Evolutionary conservation across 2,329 filamentous ascomycete species (phyloP), one percentile per base, ranked within the genome.

Genomic region (Elsinoe fawcettii): DNA sequence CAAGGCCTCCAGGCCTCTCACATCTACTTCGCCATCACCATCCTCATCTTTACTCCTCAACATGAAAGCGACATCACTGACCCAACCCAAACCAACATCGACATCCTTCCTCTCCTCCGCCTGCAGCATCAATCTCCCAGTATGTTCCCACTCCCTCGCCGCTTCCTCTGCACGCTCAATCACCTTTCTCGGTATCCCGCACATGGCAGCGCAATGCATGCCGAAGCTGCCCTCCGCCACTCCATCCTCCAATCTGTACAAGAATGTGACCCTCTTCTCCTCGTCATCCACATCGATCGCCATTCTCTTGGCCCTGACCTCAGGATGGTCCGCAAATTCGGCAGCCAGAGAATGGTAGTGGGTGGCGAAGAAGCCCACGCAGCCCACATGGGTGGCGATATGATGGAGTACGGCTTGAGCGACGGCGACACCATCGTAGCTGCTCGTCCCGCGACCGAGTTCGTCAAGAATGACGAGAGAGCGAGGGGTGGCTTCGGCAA

Each of bases 141-240:
- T 97, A 71, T 96, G 90, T 74, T 99, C 93, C 90, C 93, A 97
- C 66, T 90, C 88, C 64, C 80, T 84, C 1, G 93, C 93, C 5
- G 93, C 93, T 20, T 85, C 82, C 71, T 99, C 93, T 0, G 93
- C 93, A 20, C 87, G 77, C 67, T 91, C 85, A 60, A 99, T 90
- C 14, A 99, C 84, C 57, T 85, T 85, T 44, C 77, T 77, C 0
- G 90, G 83, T 62, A 99, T 97, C 1, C 93, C 93, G 66, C 93
- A 99, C 93, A 99, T 99, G 60, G 90, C 86, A 1, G 93, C 93
- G 69, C 93, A 99, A 71, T 99, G 93, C 93, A 99, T 99, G 65
- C 93, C 93, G 67, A 97, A 99, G 67, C 89, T 95, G 14, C 93
- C 93, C 71, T 97, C 91, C 0, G 93, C 93, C 8, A 97, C 90